phyloP scores from a whole-genome alignment of 306 rosid species.

The Dalbergia cochinchinensis region DNA sequence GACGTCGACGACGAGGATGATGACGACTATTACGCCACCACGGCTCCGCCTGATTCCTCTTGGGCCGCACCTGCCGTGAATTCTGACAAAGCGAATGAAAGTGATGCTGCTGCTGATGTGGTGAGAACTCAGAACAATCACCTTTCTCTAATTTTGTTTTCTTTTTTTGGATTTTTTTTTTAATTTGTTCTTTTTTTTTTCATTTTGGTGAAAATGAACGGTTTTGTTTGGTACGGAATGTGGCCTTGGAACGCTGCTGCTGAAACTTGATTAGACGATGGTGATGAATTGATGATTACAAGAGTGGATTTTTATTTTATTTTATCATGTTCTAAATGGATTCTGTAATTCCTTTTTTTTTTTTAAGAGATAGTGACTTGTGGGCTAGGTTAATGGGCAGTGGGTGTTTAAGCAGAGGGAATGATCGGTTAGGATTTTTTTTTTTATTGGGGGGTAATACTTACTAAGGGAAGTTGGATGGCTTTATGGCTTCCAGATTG shows the following conservation, averaged over 20 bases:
- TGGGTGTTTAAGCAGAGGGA: slow-evolving; percentile 1
- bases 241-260: neutral
- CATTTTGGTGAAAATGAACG: neutral
- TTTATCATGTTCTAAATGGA: neutral
- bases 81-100: slow-evolving; percentile 39
- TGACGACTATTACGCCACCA: slow-evolving; percentile 79
- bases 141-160: too few species aligned
- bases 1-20: slow-evolving; percentile 67
- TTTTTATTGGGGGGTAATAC: neutral
- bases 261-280: neutral
- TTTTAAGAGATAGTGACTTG: too few species aligned
- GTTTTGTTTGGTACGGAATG: neutral
- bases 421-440: neutral
- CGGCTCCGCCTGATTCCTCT: slow-evolving; percentile 56
- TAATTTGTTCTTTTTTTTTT: too few species aligned
- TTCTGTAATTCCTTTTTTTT: neutral
- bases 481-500: neutral
- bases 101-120: slow-evolving; percentile 43
- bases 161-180: too few species aligned
- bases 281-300: neutral
- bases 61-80: slow-evolving; percentile 55
- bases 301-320: neutral
- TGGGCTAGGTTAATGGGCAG: neutral
- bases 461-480: neutral
- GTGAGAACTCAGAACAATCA: slow-evolving; percentile 7